A percentile compares a stretch with the other conserved stretches of the same genome.
Evolutionary conservation across 2,329 filamentous ascomycete genomes (phyloP).

Genomic region (Pleomassaria siparia): DNA sequence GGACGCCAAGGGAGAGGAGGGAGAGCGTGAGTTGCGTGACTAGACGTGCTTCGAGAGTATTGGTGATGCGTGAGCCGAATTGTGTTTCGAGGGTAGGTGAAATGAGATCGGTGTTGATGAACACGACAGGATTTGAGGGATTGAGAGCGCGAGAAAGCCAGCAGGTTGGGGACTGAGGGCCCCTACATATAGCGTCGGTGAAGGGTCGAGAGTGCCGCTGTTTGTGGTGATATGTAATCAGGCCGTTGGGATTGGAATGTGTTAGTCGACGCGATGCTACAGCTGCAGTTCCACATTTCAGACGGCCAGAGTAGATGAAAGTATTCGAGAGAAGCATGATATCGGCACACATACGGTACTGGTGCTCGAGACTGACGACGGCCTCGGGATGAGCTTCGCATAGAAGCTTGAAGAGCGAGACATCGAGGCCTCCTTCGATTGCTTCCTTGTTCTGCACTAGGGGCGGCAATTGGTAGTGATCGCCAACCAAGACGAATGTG

Average conservation of each 20-base stretch:
- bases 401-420: constrained; percentile 90
- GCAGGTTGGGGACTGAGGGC: constrained; percentile 56
- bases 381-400: constrained; percentile 85
- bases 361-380: constrained; percentile 89
- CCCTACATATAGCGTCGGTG: constrained; percentile 50
- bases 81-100: constrained; percentile 67
- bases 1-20: constrained; percentile 74
- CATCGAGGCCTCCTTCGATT: constrained; percentile 79
- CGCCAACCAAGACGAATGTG: constrained; percentile 92
- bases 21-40: constrained; percentile 78
- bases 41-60: constrained; percentile 77
- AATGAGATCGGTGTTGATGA: constrained; percentile 85
- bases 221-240: constrained; percentile 37
- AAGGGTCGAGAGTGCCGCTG: constrained; percentile 13
- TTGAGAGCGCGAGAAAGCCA: constrained; percentile 75
- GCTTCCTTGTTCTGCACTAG: constrained; percentile 92
- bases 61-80: constrained; percentile 79
- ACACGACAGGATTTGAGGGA: constrained; percentile 73
- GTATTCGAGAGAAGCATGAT: constrained; percentile 93
- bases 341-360: constrained; percentile 98
- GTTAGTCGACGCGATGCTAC: constrained; percentile 70
- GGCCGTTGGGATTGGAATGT: constrained; percentile 55
- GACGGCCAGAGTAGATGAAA: constrained; percentile 85
- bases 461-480: constrained; percentile 94
- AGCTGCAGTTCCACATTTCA: constrained; percentile 82